Evolutionary conservation across 768 basidiomycete genomes (phyloP), one percentile per base, ranked within the genome.

Genomic region (Termitomyces sp.): DNA sequence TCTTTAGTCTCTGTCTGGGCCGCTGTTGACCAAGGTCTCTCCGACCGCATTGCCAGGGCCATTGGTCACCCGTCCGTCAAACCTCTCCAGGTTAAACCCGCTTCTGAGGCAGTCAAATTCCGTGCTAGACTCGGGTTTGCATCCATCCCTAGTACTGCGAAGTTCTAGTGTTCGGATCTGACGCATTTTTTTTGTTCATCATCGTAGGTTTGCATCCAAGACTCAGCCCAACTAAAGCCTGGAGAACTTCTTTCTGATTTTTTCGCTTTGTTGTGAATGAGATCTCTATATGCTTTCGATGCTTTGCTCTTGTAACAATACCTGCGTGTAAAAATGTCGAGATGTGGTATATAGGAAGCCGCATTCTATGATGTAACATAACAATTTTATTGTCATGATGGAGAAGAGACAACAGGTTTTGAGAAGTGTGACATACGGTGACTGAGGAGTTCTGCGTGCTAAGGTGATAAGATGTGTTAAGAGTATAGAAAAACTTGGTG

Each of bases 21-120:
- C 42, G 83, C 82, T 50, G 85, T 97, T 55, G 81, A 88, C 68
- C 87, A 90, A 65, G 76, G 72, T 11, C 75, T 95, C 37, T 85
- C 85, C 4, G 83, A 90, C 70, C 80, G 88, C 59, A 77, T 98
- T 62, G 91, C 91, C n/a, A 80, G 78, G 63, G 89, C 83, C 2
- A 77, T 94, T 51, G 84, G 84, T 42, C 75, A 80, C 48, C 73
- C 81, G 2, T 64, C 71, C 2, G 85, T 84, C n/a, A 60, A 70
- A 52, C 88, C 90, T 12, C 74, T 91, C 51, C 62, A 73, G 56
- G 81, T 83, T 62, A 84, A 83, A 69, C 70, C 86, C 15, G 88
- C 85, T 1, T 50, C 66, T 3, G 80, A 85, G 67, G 84, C 82
- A 11, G 60, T 82, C 56, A 75, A 73, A 50, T 86, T 83, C 76